phyloP scores from a whole-genome alignment of 2,329 filamentous ascomycete species.

The Epichloe scottii region DNA sequence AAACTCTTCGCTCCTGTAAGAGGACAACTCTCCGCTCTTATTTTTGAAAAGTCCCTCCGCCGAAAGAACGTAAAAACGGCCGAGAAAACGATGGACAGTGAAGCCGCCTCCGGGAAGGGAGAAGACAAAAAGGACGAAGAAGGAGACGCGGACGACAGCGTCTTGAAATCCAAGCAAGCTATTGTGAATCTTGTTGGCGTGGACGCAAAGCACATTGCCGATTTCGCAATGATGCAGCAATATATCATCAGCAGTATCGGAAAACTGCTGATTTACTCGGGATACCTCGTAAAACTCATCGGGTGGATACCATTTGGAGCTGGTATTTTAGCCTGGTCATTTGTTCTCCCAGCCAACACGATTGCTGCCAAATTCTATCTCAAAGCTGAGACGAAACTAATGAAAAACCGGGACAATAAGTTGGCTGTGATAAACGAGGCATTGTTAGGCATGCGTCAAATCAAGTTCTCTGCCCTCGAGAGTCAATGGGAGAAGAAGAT shows the following conservation, averaged over 20 bases:
- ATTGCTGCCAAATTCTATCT: conserved; percentile 53
- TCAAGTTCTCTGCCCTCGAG: conserved; percentile 73
- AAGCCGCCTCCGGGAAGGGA: conserved; percentile 14
- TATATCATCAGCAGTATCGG: conserved; percentile 49
- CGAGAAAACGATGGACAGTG: conserved; percentile 30
- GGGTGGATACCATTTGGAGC: conserved; percentile 58
- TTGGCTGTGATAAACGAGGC: conserved; percentile 66
- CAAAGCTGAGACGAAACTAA: conserved; percentile 52
- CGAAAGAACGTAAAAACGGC: conserved; percentile 64
- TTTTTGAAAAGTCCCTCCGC: conserved; percentile 67
- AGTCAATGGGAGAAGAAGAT: conserved; percentile 64
- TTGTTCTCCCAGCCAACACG: conserved; percentile 57
- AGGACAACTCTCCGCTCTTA: conserved; percentile 55
- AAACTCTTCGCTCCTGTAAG: conserved; percentile 54
- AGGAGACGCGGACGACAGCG: conserved; percentile 40
- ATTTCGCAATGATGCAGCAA: conserved; percentile 56
- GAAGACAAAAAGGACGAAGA: conserved; percentile 30
- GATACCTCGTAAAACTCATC: conserved; percentile 55
- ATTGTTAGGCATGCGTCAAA: conserved; percentile 67
- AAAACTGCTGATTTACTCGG: conserved; percentile 52
- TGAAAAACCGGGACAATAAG: conserved; percentile 66
- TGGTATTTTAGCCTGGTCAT: conserved; percentile 50
- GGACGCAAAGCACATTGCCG: conserved; percentile 55
- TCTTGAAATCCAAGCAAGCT: conserved; percentile 44
- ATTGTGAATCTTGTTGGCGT: conserved; percentile 72